These are phyloP conservation scores for Serendipita vermifera DNA, from an alignment of 768 basidiomycete species.

Conservation along the genomic window DNA sequence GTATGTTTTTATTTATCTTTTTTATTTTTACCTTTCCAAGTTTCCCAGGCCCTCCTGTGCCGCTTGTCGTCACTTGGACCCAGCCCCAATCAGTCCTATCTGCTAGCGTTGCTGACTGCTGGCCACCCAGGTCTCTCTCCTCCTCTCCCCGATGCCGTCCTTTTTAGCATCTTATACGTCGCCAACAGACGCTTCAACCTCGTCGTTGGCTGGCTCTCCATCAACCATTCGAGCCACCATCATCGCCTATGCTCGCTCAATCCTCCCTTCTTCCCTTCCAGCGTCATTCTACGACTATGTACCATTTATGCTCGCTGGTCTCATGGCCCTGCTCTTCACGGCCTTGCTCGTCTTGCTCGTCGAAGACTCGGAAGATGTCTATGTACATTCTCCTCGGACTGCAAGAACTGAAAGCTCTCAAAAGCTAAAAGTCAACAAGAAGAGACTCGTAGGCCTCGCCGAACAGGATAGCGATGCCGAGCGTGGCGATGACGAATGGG, in stretches of 20 bases:
- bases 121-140: too few species aligned
- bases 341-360: constrained; percentile 1
- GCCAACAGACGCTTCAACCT: too few species aligned
- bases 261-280: constrained; percentile 5
- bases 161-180: too few species aligned
- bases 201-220: too few species aligned
- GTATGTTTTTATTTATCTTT: too few species aligned
- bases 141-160: too few species aligned
- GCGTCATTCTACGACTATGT: constrained; percentile 6
- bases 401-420: not conserved
- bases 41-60: too few species aligned
- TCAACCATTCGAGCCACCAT: not conserved
- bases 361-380: constrained; percentile 1
- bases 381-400: not conserved
- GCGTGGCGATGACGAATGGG: not conserved
- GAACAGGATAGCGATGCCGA: not conserved
- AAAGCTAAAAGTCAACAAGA: not conserved
- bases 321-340: constrained; percentile 1
- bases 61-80: too few species aligned
- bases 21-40: too few species aligned
- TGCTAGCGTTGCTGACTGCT: too few species aligned
- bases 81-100: too few species aligned
- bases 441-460: too few species aligned
- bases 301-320: not conserved
- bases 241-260: not conserved